These are phyloP conservation scores for Xylaria intraflava DNA, from an alignment of 495 filamentous ascomycete genomes.

Conservation along the genomic window DNA sequence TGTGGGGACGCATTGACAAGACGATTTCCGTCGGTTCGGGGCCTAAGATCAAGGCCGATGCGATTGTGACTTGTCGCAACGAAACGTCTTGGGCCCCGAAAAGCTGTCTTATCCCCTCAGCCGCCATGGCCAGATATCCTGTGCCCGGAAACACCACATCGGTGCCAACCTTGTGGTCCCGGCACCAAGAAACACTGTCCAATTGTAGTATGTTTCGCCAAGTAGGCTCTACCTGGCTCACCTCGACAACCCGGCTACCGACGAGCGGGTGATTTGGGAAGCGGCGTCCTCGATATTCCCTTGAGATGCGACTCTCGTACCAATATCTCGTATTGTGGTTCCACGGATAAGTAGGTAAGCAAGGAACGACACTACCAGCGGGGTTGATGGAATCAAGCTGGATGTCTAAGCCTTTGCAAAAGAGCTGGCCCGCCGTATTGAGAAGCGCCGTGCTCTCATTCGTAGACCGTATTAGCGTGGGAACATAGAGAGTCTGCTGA, in stretches of 20 bases:
- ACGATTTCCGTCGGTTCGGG: slow-evolving; percentile 29
- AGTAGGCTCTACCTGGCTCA: slow-evolving; percentile 34
- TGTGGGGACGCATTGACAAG: slow-evolving; percentile 24
- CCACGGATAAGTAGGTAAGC: slow-evolving; percentile 49
- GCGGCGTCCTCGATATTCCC: slow-evolving; percentile 38
- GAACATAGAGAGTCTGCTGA: slow-evolving; percentile 18
- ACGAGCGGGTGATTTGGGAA: slow-evolving; percentile 43
- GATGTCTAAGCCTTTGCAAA: slow-evolving; percentile 12
- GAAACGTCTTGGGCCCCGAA: slow-evolving; percentile 12
- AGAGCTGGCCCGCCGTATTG: slow-evolving; percentile 21
- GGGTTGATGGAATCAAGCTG: slow-evolving; percentile 12
- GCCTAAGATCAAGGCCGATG: slow-evolving; percentile 32
- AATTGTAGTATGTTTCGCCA: slow-evolving; percentile 46
- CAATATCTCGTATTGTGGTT: slow-evolving; percentile 35
- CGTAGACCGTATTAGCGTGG: slow-evolving; percentile 23
- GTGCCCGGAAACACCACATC: slow-evolving; percentile 42
- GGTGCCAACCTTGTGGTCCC: slow-evolving; percentile 37
- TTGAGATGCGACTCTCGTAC: slow-evolving; percentile 37
- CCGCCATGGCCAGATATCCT: slow-evolving; percentile 43
- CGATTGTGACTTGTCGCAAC: slow-evolving; percentile 21
- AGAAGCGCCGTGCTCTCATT: slow-evolving; percentile 19
- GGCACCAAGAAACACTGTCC: slow-evolving; percentile 42
- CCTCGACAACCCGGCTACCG: slow-evolving; percentile 36
- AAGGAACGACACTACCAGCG: slow-evolving; percentile 22
- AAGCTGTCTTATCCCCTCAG: slow-evolving; percentile 29